Conservation (phyloP, 208 protist species). For the Leishmania arabica region DNA sequence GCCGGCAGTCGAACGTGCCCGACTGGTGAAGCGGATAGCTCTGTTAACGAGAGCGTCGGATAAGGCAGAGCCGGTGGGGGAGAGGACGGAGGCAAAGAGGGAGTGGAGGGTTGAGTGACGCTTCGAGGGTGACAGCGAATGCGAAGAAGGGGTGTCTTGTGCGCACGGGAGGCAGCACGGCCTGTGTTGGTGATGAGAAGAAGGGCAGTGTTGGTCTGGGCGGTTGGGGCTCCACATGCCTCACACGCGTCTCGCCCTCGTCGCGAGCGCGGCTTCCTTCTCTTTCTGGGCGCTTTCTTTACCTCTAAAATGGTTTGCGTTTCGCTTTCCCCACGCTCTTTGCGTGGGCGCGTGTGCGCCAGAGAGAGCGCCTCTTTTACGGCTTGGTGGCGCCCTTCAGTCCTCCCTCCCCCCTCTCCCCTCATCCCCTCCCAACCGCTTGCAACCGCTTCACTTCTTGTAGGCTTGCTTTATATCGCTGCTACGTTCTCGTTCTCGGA, state of each 20-base stretch:
- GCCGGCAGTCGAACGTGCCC: constrained; percentile 1
- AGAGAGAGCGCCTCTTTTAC: not conserved
- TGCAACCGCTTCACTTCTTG: not conserved
- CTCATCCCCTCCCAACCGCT: not conserved
- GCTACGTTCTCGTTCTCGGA: not conserved
- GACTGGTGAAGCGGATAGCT: not conserved
- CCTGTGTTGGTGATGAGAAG: not conserved
- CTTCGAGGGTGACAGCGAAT: not conserved
- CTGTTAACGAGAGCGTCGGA: not conserved
- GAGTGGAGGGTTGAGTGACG: not conserved
- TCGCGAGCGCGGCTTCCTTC: not conserved
- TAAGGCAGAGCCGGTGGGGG: not conserved
- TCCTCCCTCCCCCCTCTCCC: not conserved
- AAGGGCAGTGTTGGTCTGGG: not conserved
- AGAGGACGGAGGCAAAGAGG: not conserved
- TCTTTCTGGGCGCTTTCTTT: not conserved
- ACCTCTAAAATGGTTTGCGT: not conserved
- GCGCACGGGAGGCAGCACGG: not conserved
- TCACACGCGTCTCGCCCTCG: not conserved
- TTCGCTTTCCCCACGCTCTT: not conserved
- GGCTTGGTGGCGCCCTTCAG: not conserved
- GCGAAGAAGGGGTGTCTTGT: not conserved
- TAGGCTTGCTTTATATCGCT: not conserved
- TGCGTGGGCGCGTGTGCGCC: not conserved
- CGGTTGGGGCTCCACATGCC: not conserved